Evolutionary conservation across 202 grass and related monocot species (phyloP), one percentile per base, ranked within the genome.

Genomic region (Carex arenaria): DNA sequence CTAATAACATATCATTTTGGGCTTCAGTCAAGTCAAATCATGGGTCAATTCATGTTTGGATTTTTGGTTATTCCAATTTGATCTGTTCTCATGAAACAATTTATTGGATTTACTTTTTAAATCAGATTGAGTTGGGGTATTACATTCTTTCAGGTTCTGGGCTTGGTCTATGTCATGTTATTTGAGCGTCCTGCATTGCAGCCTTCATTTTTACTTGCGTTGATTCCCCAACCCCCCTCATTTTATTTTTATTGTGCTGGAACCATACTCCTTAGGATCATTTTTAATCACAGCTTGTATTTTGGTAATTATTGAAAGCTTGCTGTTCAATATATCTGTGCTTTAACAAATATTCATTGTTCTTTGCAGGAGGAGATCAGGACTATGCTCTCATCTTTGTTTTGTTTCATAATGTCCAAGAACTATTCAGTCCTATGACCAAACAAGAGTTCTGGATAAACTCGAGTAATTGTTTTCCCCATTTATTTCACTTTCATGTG

Each of bases 371-470:
- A 13, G 80, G 80, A 32, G 26, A 49, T 4, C 4, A 34, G 43
- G 61, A 34, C 2, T 34, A 53, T 32, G 15, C 23, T 65, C 45
- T 65, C 17, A 36, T 55, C 51, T 68, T 67, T 82, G 63, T 30
- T 82, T 82, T 82, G 17, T 69, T 82, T 53, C 38, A 28, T 72
- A 20, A 79, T 43, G 12, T 53, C 61, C 59, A 52, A 78, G 72
- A 85, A 86, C 38, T 74, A 77, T 79, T 78, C 73, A 79, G 87
- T 94, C 72, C 83, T 88, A 74, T 88, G 26, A 43, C 23, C 82
- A 86, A 90, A 88, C 84, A 61, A 87, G 69, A 38, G 30, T 79
- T 88, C 88, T 87, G 68, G 75, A 89, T 85, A 82, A 87, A 85
- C 63, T 61, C 20, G 68, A 73, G 59, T 80, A 84, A 82, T 91